Conservation (phyloP, 139 green algal species). For the Picochlorum sp. region DNA sequence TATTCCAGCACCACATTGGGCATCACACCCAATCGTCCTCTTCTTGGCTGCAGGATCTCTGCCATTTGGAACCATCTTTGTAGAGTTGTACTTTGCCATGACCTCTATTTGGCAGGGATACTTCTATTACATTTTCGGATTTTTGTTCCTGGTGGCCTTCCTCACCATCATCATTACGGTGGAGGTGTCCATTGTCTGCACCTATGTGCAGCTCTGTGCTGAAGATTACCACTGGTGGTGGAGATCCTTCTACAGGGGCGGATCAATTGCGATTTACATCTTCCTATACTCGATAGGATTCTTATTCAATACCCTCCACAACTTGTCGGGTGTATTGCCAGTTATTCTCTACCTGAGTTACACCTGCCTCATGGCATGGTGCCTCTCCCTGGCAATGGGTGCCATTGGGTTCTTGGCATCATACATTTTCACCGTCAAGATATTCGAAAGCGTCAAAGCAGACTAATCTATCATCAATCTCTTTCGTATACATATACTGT, state of each 20-base stretch:
- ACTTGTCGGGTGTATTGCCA: conserved; percentile 58
- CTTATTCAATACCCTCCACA: conserved; percentile 58
- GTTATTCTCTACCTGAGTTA: conserved; percentile 81
- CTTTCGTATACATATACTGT: not conserved
- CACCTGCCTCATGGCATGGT: conserved; percentile 70
- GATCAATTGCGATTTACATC: conserved; percentile 48
- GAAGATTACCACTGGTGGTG: conserved; percentile 95
- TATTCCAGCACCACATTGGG: conserved; percentile 66
- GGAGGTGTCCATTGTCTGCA: conserved; percentile 77
- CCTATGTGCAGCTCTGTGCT: conserved; percentile 80
- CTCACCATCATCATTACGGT: conserved; percentile 79
- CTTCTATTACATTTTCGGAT: conserved; percentile 95
- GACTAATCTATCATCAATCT: conserved; percentile 24
- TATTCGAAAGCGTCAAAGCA: conserved; percentile 47
- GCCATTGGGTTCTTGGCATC: conserved; percentile 68
- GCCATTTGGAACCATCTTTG: conserved; percentile 92
- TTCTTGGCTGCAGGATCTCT: conserved; percentile 82
- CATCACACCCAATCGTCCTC: conserved; percentile 68
- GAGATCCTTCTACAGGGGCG: conserved; percentile 76
- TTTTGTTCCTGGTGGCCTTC: conserved; percentile 76
- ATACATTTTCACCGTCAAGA: conserved; percentile 46
- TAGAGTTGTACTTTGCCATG: conserved; percentile 97
- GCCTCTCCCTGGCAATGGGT: conserved; percentile 70
- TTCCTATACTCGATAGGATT: conserved; percentile 54
- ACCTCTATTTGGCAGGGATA: conserved; percentile 85